Percentiles rank a stretch among this genome's conserved stretches.
Evolutionary conservation across 495 filamentous ascomycete species (phyloP).

Genomic region (Cercophora newfieldiana): DNA sequence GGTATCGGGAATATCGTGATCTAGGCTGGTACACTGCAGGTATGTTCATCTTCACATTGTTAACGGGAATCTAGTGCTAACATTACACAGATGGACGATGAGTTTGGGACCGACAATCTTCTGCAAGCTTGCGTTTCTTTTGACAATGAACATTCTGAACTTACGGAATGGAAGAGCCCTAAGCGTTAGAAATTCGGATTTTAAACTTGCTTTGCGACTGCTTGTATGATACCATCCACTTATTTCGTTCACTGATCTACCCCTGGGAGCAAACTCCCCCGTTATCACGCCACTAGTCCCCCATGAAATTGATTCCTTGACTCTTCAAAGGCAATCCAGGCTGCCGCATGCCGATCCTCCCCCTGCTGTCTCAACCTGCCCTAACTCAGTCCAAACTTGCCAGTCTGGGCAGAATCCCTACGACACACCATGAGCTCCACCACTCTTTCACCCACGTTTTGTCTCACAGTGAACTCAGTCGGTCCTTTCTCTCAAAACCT

Average conservation of each 20-base stretch:
- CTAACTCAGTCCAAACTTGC: too few species aligned
- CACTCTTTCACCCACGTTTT: too few species aligned
- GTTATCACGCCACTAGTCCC: too few species aligned
- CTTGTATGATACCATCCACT: not conserved
- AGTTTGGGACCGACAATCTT: constrained; percentile 5
- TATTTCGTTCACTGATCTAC: not conserved
- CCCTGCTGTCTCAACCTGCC: too few species aligned
- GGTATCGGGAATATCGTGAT: constrained; percentile 1
- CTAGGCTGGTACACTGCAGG: not conserved
- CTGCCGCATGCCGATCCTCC: too few species aligned
- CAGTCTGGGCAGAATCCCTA: too few species aligned
- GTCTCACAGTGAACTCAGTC: too few species aligned
- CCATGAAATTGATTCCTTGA: too few species aligned
- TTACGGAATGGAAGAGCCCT: constrained; percentile 1
- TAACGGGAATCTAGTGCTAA: constrained; percentile 3
- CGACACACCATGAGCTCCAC: too few species aligned
- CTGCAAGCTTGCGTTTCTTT: constrained; percentile 3
- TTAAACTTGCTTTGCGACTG: constrained; percentile 2
- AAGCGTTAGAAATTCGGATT: not conserved
- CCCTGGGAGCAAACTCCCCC: not conserved
- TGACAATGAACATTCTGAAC: constrained; percentile 3
- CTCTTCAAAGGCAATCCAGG: too few species aligned
- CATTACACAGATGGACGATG: constrained; percentile 5
- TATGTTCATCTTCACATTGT: constrained; percentile 3
- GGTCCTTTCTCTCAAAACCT: too few species aligned